A percentile compares a stretch with the other conserved stretches of the same genome.
Evolutionary conservation across 768 basidiomycete species (phyloP).

Genomic region (Mycena metata): DNA sequence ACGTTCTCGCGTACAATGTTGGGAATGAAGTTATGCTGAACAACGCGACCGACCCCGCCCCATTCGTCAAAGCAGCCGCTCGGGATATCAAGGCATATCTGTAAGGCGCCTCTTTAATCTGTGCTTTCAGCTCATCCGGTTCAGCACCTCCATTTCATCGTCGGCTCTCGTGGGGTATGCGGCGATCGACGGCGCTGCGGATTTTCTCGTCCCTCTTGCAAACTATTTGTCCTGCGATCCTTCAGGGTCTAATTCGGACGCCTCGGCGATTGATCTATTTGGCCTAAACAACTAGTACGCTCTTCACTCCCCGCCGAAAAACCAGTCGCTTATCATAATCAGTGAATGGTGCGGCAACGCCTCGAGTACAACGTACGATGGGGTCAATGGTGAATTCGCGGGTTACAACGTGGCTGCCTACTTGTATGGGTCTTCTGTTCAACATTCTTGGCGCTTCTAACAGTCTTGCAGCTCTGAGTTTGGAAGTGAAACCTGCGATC

Average conservation of each 20-base stretch:
- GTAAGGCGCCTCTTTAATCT: constrained; percentile 56
- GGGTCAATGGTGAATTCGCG: constrained; percentile 70
- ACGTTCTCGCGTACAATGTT: constrained; percentile 77
- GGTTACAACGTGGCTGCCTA: constrained; percentile 85
- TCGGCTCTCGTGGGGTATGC: too few relatives aligned
- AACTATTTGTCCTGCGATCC: too few relatives aligned
- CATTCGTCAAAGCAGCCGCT: constrained; percentile 80
- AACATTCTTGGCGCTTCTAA: not conserved
- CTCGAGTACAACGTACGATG: constrained; percentile 69
- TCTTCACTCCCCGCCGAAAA: not conserved
- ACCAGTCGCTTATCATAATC: not conserved
- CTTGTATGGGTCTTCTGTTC: constrained; percentile 80
- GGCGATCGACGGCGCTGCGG: too few relatives aligned
- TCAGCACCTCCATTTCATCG: constrained; percentile 3
- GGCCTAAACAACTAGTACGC: too few relatives aligned
- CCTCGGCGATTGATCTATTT: constrained; percentile 6
- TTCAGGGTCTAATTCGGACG: too few relatives aligned
- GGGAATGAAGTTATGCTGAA: constrained; percentile 70
- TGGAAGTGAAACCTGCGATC: constrained; percentile 42
- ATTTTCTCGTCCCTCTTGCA: too few relatives aligned
- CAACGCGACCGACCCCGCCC: constrained; percentile 61
- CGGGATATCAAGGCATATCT: constrained; percentile 70
- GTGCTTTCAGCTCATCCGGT: not conserved
- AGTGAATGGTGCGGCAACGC: constrained; percentile 59
- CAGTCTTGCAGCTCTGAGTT: constrained; percentile 23